Evolutionary conservation across 2,329 filamentous ascomycete species (phyloP).

Genomic region (Arthrobotrys sinensis): DNA sequence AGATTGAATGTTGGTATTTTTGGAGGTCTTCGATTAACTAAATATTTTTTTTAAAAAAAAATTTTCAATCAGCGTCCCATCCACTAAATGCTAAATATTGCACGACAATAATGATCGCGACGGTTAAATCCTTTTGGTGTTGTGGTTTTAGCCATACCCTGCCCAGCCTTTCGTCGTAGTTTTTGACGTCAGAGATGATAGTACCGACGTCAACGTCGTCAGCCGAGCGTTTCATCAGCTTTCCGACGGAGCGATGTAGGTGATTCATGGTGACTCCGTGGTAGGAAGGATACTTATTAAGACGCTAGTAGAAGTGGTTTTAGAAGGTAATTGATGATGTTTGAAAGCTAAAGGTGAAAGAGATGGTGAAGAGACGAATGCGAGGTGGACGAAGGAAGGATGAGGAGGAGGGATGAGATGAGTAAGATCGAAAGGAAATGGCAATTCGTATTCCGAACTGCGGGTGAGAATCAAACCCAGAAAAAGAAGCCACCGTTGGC

Average conservation of each 20-base stretch:
- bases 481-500: conserved; percentile 53
- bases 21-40: conserved; percentile 50
- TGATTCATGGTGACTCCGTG: conserved; percentile 29
- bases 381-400: conserved; percentile 1
- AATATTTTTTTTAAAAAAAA: not conserved
- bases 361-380: not conserved
- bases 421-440: conserved; percentile 1
- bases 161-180: conserved; percentile 54
- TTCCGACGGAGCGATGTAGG: conserved; percentile 51
- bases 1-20: conserved; percentile 49
- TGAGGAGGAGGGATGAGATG: not conserved
- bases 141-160: conserved; percentile 31
- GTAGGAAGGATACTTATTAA: not conserved
- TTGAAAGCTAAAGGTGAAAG: not conserved
- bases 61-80: too few relatives aligned
- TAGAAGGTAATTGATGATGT: conserved; percentile 4
- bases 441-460: conserved; percentile 47
- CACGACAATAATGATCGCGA: not conserved
- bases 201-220: conserved; percentile 55
- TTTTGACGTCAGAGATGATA: conserved; percentile 59
- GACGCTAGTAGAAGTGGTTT: not conserved
- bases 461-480: conserved; percentile 6
- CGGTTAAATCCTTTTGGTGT: not conserved
- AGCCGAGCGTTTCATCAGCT: conserved; percentile 57
- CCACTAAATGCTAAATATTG: not conserved